Conservation (phyloP, 2,329 filamentous ascomycete genomes). For the Lecanicillium sp. region DNA sequence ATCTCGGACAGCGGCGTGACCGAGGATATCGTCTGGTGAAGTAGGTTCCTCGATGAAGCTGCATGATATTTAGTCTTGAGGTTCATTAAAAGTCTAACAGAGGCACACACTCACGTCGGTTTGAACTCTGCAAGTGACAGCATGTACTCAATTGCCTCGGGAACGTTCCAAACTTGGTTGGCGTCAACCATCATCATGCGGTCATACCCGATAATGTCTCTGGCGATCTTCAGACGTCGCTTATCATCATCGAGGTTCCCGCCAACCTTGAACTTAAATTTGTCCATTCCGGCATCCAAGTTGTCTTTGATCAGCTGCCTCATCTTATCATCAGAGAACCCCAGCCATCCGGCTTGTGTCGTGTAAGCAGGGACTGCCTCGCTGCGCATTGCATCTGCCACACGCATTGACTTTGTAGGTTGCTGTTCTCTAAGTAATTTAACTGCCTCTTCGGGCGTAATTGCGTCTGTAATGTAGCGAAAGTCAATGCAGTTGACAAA, state of each 20-base stretch:
- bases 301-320: constrained; percentile 51
- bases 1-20: constrained; percentile 57
- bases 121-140: constrained; percentile 57
- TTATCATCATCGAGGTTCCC: constrained; percentile 50
- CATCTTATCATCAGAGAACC: constrained; percentile 62
- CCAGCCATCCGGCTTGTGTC: constrained; percentile 61
- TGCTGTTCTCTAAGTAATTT: constrained; percentile 50
- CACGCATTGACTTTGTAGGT: constrained; percentile 47
- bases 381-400: constrained; percentile 52
- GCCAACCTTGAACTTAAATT: constrained; percentile 64
- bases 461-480: constrained; percentile 62
- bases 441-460: constrained; percentile 59
- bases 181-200: constrained; percentile 64
- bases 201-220: constrained; percentile 58
- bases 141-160: constrained; percentile 62
- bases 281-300: constrained; percentile 48
- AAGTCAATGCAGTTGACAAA: constrained; percentile 63
- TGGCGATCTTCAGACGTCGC: constrained; percentile 47
- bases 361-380: constrained; percentile 62
- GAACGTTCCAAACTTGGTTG: constrained; percentile 63
- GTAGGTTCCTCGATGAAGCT: constrained; percentile 45
- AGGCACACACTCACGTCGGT: constrained; percentile 21
- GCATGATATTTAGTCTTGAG: not conserved
- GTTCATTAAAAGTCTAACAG: constrained; percentile 42
- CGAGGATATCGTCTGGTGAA: constrained; percentile 60